Evolutionary conservation across 2,329 filamentous ascomycete genomes (phyloP).

Genomic region (Trichophyton benhamiae): DNA sequence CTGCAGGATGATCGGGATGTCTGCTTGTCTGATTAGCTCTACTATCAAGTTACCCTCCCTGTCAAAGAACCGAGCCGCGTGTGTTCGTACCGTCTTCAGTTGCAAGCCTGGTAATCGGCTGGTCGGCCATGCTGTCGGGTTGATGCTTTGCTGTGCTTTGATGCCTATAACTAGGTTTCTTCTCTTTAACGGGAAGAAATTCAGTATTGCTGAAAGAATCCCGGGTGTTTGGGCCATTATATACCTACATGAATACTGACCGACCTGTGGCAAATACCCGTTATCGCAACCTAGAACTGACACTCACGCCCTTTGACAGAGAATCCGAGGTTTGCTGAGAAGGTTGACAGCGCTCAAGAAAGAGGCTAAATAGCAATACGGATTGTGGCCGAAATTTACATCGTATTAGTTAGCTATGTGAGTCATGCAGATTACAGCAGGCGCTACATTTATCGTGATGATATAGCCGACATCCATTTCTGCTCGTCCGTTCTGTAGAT

Average conservation of each 20-base stretch:
- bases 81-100: constrained; percentile 25
- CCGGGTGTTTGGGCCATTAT: not conserved
- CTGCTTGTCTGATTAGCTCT: constrained; percentile 33
- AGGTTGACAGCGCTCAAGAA: no score
- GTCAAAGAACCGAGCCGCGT: not conserved
- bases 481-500: constrained; percentile 57
- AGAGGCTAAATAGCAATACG: not conserved
- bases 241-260: not conserved
- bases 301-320: not conserved
- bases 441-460: constrained; percentile 30
- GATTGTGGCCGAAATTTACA: not conserved
- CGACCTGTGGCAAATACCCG: not conserved
- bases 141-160: not conserved
- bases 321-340: not conserved
- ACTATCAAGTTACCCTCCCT: not conserved
- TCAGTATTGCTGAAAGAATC: not conserved
- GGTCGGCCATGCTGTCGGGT: constrained; percentile 19
- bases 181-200: not conserved
- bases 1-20: constrained; percentile 66
- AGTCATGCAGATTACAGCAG: not conserved
- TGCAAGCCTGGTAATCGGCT: constrained; percentile 31
- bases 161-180: not conserved
- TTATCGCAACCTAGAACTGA: not conserved
- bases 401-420: not conserved
- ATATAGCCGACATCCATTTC: constrained; percentile 70